These are phyloP conservation scores for Phytophthora foliorum DNA, from an alignment of 352 stramenopile species.

Conservation along the genomic window DNA sequence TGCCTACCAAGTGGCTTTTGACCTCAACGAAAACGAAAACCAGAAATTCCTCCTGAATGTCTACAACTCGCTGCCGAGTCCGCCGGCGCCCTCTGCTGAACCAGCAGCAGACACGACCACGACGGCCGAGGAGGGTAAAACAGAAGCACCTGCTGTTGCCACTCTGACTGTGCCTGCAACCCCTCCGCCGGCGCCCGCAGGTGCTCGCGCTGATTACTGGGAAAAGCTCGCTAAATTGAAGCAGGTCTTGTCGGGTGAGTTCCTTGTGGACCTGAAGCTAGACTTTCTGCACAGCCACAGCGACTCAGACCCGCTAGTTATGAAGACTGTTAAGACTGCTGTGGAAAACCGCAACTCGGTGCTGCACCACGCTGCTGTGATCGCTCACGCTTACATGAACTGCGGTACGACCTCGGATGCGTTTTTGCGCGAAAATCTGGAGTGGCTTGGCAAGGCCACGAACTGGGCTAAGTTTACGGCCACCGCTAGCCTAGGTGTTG, in stretches of 20 bases:
- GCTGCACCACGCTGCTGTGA: constrained; percentile 98
- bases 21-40: constrained; percentile 98
- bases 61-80: constrained; percentile 84
- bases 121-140: constrained; percentile 52
- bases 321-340: constrained; percentile 95
- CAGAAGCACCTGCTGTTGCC: constrained; percentile 37
- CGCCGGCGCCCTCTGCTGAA: constrained; percentile 45
- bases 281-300: constrained; percentile 94
- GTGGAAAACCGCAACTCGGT: constrained; percentile 97
- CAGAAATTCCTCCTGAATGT: constrained; percentile 97
- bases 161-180: constrained; percentile 45
- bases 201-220: constrained; percentile 80
- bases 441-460: constrained; percentile 99
- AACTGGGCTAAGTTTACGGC: constrained; percentile 99
- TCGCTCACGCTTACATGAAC: constrained; percentile 98
- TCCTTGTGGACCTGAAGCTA: constrained; percentile 94
- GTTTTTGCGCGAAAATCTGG: constrained; percentile 98
- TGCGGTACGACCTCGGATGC: constrained; percentile 97
- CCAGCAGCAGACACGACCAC: constrained; percentile 29
- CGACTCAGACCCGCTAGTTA: constrained; percentile 93
- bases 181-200: constrained; percentile 50
- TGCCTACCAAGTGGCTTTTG: constrained; percentile 98
- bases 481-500: constrained; percentile 97
- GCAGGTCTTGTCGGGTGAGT: constrained; percentile 88
- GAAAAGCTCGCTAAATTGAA: constrained; percentile 89